Conservation (phyloP, 2,329 filamentous ascomycete species). For the Teratosphaeria pseudoeucalypti region DNA sequence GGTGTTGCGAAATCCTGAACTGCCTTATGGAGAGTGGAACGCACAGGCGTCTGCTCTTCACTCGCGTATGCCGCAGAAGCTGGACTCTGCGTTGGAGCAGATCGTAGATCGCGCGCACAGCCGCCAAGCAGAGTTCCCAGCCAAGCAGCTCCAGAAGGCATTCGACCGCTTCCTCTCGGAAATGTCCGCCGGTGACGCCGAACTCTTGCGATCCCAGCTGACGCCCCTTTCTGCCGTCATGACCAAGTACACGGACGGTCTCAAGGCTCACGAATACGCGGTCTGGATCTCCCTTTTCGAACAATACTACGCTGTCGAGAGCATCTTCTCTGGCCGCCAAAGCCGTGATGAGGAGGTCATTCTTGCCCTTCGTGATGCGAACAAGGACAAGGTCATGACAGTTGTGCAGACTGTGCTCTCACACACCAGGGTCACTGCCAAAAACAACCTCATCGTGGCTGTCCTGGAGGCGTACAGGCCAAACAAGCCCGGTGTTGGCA, state of each 20-base stretch:
- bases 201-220: slow-evolving; percentile 61
- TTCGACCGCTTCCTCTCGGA: slow-evolving; percentile 85
- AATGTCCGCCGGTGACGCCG: slow-evolving; percentile 60
- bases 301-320: slow-evolving; percentile 73
- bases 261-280: slow-evolving; percentile 80
- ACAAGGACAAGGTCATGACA: slow-evolving; percentile 81
- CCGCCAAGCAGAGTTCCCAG: slow-evolving; percentile 78
- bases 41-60: slow-evolving; percentile 95
- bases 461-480: slow-evolving; percentile 91
- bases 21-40: slow-evolving; percentile 94
- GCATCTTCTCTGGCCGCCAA: slow-evolving; percentile 74
- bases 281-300: slow-evolving; percentile 72
- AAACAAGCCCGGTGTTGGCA: slow-evolving; percentile 82
- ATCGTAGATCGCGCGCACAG: slow-evolving; percentile 74
- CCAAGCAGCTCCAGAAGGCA: slow-evolving; percentile 74
- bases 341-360: slow-evolving; percentile 88
- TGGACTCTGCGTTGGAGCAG: slow-evolving; percentile 71
- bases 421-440: slow-evolving; percentile 81
- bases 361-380: slow-evolving; percentile 83
- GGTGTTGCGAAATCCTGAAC: slow-evolving; percentile 76
- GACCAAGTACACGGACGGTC: slow-evolving; percentile 69
- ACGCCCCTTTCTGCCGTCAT: slow-evolving; percentile 69
- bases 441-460: slow-evolving; percentile 86
- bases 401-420: slow-evolving; percentile 86
- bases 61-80: slow-evolving; percentile 89